A percentile compares a stretch with the other conserved stretches of the same genome.
Evolutionary conservation across 495 filamentous ascomycete species (phyloP).

Genomic region (Neurospora sp.): DNA sequence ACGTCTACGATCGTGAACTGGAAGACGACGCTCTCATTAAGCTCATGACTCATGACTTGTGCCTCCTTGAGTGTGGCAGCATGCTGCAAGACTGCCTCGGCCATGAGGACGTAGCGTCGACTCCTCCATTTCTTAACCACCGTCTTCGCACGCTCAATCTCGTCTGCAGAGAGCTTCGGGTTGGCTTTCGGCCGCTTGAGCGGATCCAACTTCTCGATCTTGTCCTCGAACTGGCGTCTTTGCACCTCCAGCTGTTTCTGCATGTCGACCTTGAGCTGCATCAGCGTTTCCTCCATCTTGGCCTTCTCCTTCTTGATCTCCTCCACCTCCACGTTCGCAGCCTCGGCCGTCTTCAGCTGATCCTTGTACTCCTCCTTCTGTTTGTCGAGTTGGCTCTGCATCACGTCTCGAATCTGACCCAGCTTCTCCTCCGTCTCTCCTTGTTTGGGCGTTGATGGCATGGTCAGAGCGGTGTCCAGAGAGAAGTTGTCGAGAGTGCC

Average conservation of each 20-base stretch:
- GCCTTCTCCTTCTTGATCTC: slow-evolving; percentile 77
- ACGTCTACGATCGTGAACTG: slow-evolving; percentile 87
- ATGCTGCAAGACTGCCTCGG: slow-evolving; percentile 82
- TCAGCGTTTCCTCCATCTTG: slow-evolving; percentile 76
- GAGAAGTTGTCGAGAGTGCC: slow-evolving; percentile 96
- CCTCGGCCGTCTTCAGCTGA: slow-evolving; percentile 68
- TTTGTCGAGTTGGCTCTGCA: slow-evolving; percentile 79
- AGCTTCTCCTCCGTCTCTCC: slow-evolving; percentile 65
- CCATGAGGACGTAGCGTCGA: slow-evolving; percentile 85
- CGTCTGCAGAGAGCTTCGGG: slow-evolving; percentile 57
- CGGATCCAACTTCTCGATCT: slow-evolving; percentile 38
- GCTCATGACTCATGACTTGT: slow-evolving; percentile 93
- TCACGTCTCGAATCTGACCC: slow-evolving; percentile 66
- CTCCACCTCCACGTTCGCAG: slow-evolving; percentile 66
- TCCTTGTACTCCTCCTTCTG: slow-evolving; percentile 79
- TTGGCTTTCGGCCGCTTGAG: slow-evolving; percentile 38
- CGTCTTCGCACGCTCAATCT: slow-evolving; percentile 56
- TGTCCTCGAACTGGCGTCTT: slow-evolving; percentile 63
- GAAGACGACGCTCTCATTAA: slow-evolving; percentile 90
- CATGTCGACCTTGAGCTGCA: slow-evolving; percentile 74
- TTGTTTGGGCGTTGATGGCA: slow-evolving; percentile 81
- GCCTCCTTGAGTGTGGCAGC: slow-evolving; percentile 86
- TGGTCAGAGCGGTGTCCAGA: slow-evolving; percentile 83
- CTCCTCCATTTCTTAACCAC: slow-evolving; percentile 68
- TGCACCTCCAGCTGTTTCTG: slow-evolving; percentile 67